Base-by-base conservation (phyloP, 257 asterid species). In the Solanum gandarillasii region DNA sequence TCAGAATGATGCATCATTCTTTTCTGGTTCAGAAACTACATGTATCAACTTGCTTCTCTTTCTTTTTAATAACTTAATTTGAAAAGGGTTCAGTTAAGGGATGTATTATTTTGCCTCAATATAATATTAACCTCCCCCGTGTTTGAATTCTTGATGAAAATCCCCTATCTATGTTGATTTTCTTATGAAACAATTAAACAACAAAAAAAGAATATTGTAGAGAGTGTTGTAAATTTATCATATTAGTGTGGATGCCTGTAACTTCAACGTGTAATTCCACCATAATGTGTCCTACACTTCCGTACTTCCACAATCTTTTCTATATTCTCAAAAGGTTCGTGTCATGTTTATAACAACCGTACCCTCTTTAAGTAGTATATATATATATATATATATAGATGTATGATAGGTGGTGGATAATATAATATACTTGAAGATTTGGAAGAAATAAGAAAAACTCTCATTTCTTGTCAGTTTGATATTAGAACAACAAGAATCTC, bases 1-100 rank as follows among this genome's bases (percentile, higher is more conserved):
- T 91, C 92, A 58, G 94, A 93, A 86, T 93, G 90, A 89, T 86
- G 58, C 23, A 67, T 73, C 71, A 87, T 87, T 18, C 70, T 3
- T 38, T 23, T 12, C 32, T 9, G 14, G 10, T 38, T 6, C 34
- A 6, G 83, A 72, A 72, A 72, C 14, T 34, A 9, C 14, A 18
- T n/a, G 34, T 32, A 12, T 76, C 21, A 12, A 76, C 60, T 76
- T 75, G 12, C 12, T 20, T 75, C 8, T 75, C 48, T 38, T n/a
- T 75, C 32, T 74, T 36, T 36, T 70, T 13, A 2, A 29, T 13
- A 74, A 21, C 83, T 35, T 21, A 21, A 21, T 38, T 5, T 21
- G 52, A 3, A 21, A 20, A 74, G n/a, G 12, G 31, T 35, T 35
- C 29, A 13, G 58, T 48, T 13, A 14, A 48, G 58, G 58, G 29